Evolutionary conservation across 208 protist species (phyloP), one percentile per base, ranked within the genome.

Genomic region (Eutreptiella sp.): DNA sequence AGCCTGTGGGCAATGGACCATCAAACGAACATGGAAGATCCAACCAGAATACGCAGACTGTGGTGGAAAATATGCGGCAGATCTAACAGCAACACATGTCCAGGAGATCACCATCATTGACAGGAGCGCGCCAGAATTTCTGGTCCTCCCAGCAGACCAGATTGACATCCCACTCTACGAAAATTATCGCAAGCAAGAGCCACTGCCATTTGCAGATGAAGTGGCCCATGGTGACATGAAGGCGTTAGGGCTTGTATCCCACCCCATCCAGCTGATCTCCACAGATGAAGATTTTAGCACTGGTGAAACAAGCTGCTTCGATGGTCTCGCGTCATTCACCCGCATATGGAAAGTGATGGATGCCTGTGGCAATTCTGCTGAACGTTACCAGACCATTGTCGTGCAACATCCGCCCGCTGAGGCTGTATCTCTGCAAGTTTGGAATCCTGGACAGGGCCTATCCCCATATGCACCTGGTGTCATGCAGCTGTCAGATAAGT

Each of bases 1-100:
- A 23, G n/a, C 43, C 9, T 48, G 43, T 23, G 43, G 43, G 7
- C 19, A 33, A 23, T 48, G 43, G 43, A 26, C 21, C n/a, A 48
- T 48, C 11, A 23, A 48, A 26, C 14, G 43, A 23, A 48, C 43
- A n/a, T 48, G 43, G 43, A 48, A 48, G 43, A 26, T 48, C n/a
- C 43, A 48, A 23, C 43, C 43, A 23, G 23, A 48, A 16, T 48
- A 21, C 43, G 43, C 43, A 23, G 43, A 48, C 21, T 48, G 43
- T 26, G 43, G 43, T 23, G 43, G 43, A 16, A 23, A 16, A 11
- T 48, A 48, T 23, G n/a, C 43, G 43, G 43, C 14, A 14, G 11
- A 11, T 23, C n/a, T 21, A 11, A n/a, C n/a, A 9, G n/a, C 14
- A 26, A 48, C 43, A 23, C 43, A 23, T 16, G 43, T 48, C 19